These are phyloP conservation scores for Phytopythium oedochilum DNA, from an alignment of 352 stramenopile genomes.

Conservation along the genomic window DNA sequence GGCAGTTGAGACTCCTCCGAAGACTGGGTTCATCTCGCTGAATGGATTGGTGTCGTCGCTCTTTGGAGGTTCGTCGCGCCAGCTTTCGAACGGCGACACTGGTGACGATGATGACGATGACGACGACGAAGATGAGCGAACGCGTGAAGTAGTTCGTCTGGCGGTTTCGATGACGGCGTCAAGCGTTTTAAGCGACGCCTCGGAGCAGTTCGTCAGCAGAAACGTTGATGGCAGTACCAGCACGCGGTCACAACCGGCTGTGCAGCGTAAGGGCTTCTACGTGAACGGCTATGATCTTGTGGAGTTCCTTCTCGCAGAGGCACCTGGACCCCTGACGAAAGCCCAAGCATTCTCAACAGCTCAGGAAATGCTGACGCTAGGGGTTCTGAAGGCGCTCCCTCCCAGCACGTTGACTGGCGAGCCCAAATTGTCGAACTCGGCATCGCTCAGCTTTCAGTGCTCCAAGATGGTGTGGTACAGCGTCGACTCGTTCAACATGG, in stretches of 20 bases:
- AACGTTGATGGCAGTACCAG: conserved; percentile 20
- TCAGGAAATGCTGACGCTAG: conserved; percentile 73
- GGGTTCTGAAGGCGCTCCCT: conserved; percentile 41
- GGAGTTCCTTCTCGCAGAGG: conserved; percentile 66
- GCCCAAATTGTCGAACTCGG: conserved; percentile 9
- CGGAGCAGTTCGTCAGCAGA: conserved; percentile 52
- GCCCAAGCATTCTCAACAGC: conserved; percentile 62
- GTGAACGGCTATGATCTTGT: conserved; percentile 72
- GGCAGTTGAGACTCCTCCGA: conserved; percentile 36
- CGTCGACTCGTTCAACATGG: conserved; percentile 73
- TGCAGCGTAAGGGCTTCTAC: conserved; percentile 68
- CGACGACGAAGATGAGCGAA: conserved; percentile 48
- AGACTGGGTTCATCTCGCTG: conserved; percentile 69
- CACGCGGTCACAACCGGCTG: conserved; percentile 16
- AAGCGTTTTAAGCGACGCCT: conserved; percentile 52
- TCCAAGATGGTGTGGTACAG: conserved; percentile 79
- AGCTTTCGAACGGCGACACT: conserved; percentile 16
- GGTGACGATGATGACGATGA: conserved; percentile 29
- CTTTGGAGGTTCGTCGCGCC: conserved; percentile 56
- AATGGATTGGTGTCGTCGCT: conserved; percentile 81
- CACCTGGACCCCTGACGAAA: conserved; percentile 40
- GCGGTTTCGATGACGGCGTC: conserved; percentile 72
- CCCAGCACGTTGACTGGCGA: conserved; percentile 3
- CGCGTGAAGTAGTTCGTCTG: conserved; percentile 52
- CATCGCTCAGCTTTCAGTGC: conserved; percentile 54